Evolutionary conservation across 192 early-diverging fungal genomes (phyloP).

Genomic region (Backusella parvicylindrica): DNA sequence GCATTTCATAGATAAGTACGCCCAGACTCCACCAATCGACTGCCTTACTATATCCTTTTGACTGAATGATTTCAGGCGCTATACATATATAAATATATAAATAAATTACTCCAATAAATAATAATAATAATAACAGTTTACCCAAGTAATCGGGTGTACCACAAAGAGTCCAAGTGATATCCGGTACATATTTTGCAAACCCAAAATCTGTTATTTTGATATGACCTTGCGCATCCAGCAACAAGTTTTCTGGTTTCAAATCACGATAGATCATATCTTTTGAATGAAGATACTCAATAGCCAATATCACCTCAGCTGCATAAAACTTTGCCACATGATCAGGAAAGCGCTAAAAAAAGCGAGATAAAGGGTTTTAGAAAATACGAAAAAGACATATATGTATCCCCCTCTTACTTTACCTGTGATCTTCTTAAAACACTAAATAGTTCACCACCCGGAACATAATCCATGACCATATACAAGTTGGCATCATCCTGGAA

Average conservation of each 20-base stretch:
- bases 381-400: neutral
- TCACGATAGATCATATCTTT: slow-evolving; percentile 85
- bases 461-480: slow-evolving; percentile 86
- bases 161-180: slow-evolving; percentile 83
- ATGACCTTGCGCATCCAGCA: slow-evolving; percentile 70
- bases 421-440: slow-evolving; percentile 76
- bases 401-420: neutral
- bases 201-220: slow-evolving; percentile 91
- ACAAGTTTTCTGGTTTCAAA: slow-evolving; percentile 75
- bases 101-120: neutral
- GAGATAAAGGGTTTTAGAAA: neutral
- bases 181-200: slow-evolving; percentile 78
- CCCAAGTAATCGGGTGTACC: slow-evolving; percentile 80
- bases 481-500: slow-evolving; percentile 80
- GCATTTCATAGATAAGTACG: slow-evolving; percentile 86
- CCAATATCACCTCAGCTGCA: slow-evolving; percentile 77
- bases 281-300: slow-evolving; percentile 78
- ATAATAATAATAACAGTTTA: neutral
- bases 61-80: slow-evolving; percentile 88
- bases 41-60: slow-evolving; percentile 75
- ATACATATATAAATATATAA: slow-evolving; percentile 36
- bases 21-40: slow-evolving; percentile 98
- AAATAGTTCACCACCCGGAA: slow-evolving; percentile 83
- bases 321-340: slow-evolving; percentile 83
- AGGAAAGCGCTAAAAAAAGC: slow-evolving; percentile 50